These are phyloP conservation scores for Tanacetum coccineum DNA, from an alignment of 129 eudicot genomes.

Conservation along the genomic window DNA sequence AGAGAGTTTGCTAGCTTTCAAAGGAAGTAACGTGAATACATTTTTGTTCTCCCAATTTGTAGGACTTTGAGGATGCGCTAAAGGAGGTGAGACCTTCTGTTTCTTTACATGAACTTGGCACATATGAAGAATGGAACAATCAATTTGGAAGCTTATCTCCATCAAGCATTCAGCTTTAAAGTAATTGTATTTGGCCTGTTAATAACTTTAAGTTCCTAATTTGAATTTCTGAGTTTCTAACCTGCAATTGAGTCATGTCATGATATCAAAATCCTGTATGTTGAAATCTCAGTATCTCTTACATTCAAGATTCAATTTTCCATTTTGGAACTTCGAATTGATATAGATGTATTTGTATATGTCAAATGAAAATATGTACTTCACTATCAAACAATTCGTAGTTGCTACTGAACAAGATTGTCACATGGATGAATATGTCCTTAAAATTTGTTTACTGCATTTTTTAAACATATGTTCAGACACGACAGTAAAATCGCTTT, in stretches of 20 bases:
- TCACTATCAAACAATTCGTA: too few relatives aligned
- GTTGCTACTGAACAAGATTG: neutral
- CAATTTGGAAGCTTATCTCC: constrained; percentile 81
- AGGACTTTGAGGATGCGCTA: too few relatives aligned
- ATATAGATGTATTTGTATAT: neutral
- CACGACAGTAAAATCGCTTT: too few relatives aligned
- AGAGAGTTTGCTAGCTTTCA: too few relatives aligned
- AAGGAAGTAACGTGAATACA: too few relatives aligned
- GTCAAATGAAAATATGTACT: neutral
- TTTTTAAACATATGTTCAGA: too few relatives aligned
- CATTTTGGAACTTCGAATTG: neutral
- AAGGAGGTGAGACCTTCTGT: too few relatives aligned
- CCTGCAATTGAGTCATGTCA: constrained; percentile 1
- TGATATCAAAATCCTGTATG: neutral
- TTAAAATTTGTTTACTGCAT: too few relatives aligned
- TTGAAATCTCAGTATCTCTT: neutral
- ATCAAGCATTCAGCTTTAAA: constrained; percentile 17
- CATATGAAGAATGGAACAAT: constrained; percentile 76
- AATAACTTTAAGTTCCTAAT: neutral
- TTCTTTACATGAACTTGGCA: too few relatives aligned
- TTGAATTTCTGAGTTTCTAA: neutral
- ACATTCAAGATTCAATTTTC: neutral
- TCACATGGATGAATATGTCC: too few relatives aligned
- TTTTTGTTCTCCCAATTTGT: too few relatives aligned
- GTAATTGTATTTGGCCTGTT: neutral